A percentile compares a stretch with the other conserved stretches of the same genome.
These are phyloP conservation scores for Saccharomycopsis fodiens DNA, from an alignment of 805 yeast genomes.

Conservation along the genomic window DNA sequence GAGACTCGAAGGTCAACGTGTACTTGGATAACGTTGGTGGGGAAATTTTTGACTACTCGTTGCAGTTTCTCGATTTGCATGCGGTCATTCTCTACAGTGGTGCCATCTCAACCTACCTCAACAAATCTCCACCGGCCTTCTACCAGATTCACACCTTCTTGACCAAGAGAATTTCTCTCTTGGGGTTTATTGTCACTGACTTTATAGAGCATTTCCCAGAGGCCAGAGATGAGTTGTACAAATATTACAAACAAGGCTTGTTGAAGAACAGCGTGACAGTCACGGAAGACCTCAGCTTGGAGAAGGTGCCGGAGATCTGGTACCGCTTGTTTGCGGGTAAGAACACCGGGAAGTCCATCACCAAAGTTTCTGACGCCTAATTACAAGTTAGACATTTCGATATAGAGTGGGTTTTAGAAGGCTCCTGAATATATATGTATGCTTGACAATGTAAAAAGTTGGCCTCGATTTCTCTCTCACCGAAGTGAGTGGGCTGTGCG, in stretches of 20 bases:
- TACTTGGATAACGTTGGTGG: conserved; percentile 66
- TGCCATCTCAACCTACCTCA: conserved; percentile 52
- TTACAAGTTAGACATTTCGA: no score
- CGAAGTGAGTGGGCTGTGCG: no score
- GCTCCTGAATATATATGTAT: no score
- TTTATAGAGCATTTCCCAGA: conserved; percentile 30
- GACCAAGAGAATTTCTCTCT: conserved; percentile 41
- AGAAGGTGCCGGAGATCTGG: conserved; percentile 41
- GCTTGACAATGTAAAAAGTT: no score
- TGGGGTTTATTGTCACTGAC: conserved; percentile 49
- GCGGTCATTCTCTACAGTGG: conserved; percentile 57
- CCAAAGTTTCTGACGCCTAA: no score
- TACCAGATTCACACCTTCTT: conserved; percentile 37
- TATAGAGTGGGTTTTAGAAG: no score
- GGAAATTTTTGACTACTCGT: conserved; percentile 36
- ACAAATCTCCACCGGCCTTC: conserved; percentile 30
- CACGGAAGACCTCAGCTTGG: conserved; percentile 36
- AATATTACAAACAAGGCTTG: conserved; percentile 28
- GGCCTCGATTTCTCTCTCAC: no score
- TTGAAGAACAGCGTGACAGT: conserved; percentile 34
- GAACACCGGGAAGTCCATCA: conserved; percentile 45
- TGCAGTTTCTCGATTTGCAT: conserved; percentile 28
- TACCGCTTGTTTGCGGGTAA: conserved; percentile 35
- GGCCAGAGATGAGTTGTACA: conserved; percentile 26
- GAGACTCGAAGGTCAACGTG: conserved; percentile 41